Conservation (phyloP, 768 basidiomycete species). For the Tricholoma hemisulphureum region DNA sequence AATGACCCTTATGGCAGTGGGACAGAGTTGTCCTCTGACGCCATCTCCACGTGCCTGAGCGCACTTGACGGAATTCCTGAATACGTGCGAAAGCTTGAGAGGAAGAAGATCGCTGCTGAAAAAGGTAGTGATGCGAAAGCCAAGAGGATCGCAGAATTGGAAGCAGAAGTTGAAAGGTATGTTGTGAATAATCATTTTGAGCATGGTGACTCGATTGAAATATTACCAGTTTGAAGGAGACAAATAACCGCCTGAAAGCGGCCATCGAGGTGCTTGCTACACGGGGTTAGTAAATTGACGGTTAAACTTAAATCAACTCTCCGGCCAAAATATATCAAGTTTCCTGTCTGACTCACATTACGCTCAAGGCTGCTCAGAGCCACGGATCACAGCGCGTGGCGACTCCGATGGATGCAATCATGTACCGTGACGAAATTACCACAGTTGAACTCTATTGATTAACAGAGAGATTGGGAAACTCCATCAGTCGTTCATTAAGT, state of each 20-base stretch:
- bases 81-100: conserved; percentile 39
- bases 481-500: too few relatives aligned
- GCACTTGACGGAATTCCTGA: conserved; percentile 14
- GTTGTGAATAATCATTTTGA: background rate
- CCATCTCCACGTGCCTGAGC: conserved; percentile 18
- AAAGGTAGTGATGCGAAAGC: conserved; percentile 35
- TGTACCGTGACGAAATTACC: too few relatives aligned
- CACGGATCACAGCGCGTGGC: too few relatives aligned
- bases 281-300: too few relatives aligned
- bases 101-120: conserved; percentile 34
- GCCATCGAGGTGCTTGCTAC: background rate
- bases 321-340: too few relatives aligned
- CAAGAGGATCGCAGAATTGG: conserved; percentile 28
- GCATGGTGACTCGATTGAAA: background rate
- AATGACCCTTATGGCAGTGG: background rate
- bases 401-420: too few relatives aligned
- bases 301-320: too few relatives aligned
- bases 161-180: conserved; percentile 27
- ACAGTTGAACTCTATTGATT: too few relatives aligned
- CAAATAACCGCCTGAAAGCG: background rate
- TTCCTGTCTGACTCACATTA: too few relatives aligned
- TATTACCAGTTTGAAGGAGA: background rate
- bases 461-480: too few relatives aligned
- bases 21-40: conserved; percentile 19
- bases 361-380: too few relatives aligned